Conservation (phyloP, 148 eudicot species). For the Diospyros kaki region DNA sequence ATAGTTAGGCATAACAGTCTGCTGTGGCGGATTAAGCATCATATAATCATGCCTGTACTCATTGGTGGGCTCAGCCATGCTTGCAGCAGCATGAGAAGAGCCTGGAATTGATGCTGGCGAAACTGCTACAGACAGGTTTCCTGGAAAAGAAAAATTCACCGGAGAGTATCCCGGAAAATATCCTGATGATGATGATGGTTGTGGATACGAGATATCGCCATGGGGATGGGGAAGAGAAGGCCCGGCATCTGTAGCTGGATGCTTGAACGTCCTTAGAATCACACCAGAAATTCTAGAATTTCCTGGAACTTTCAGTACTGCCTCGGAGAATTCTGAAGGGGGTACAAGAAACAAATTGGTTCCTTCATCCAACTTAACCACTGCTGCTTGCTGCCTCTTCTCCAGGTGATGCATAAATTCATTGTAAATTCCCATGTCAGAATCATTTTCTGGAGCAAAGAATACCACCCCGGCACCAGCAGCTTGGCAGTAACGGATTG, state of each 20-base stretch:
- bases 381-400: constrained; percentile 80
- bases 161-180: constrained; percentile 42
- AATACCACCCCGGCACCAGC: constrained; percentile 71
- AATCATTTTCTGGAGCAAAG: constrained; percentile 71
- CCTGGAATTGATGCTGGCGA: constrained; percentile 24
- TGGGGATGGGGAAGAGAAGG: constrained; percentile 31
- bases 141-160: constrained; percentile 12
- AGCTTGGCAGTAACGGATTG: constrained; percentile 85
- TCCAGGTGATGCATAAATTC: constrained; percentile 78
- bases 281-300: constrained; percentile 87
- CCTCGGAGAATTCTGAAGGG: constrained; percentile 87
- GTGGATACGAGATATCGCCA: constrained; percentile 22
- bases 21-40: constrained; percentile 24
- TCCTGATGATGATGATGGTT: constrained; percentile 34
- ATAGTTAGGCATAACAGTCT: constrained; percentile 28
- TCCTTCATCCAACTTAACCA: constrained; percentile 66
- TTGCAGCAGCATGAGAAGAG: constrained; percentile 24
- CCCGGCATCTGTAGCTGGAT: constrained; percentile 34
- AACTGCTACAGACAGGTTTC: constrained; percentile 8
- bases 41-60: constrained; percentile 31
- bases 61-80: constrained; percentile 20
- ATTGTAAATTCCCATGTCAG: constrained; percentile 69
- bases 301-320: constrained; percentile 78
- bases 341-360: constrained; percentile 79
- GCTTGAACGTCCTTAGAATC: constrained; percentile 50